Base-by-base conservation (phyloP, 305 asterid species). In the Fraxinus dipetala region DNA sequence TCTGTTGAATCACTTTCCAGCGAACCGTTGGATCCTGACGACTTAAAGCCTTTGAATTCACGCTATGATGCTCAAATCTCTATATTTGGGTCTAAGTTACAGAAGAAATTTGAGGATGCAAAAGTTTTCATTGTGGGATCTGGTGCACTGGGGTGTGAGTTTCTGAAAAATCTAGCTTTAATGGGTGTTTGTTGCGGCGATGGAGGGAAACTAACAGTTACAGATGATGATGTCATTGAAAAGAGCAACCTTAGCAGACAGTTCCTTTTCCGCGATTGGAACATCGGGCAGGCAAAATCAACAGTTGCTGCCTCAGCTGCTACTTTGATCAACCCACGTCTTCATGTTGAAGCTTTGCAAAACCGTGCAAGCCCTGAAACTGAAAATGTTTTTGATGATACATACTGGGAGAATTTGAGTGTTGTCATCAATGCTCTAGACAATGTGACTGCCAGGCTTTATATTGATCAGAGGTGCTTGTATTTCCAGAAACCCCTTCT, bases 31-130 rank as follows among this genome's bases (percentile, higher is more conserved):
- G 88, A 85, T 67, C 76, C 87, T 10, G 73, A 40, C 24, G 88
- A 87, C 73, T 80, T 85, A 24, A 85, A 59, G 78, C 88, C 90
- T 16, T 82, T 83, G 84, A 87, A 85, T 72, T 70, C 83, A 51
- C 90, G 90, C 51, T 87, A 87, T 59, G 90, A 87, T 83, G 90
- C 90, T 18, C 90, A 85, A 76, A 85, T 87, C 35, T 87, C 90
- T 10, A 88, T 87, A 5, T 87, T 87, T 24, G 90, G 90, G 35
- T 80, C 81, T 72, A 87, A 82, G 78, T 75, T 87, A 5, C 90
- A 87, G 85, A 85, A 85, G 84, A 85, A 87, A 82, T 74, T 87
- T 32, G 88, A 81, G 77, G 87, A 85, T 80, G 88, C 88, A 4
- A 83, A 79, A 63, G 72, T 73, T 56, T 87, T 85, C 79, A 73